Evolutionary conservation across 1,284 basidiomycete genomes (phyloP), one percentile per base, ranked within the genome.

Genomic region (Sparassis latifolia): DNA sequence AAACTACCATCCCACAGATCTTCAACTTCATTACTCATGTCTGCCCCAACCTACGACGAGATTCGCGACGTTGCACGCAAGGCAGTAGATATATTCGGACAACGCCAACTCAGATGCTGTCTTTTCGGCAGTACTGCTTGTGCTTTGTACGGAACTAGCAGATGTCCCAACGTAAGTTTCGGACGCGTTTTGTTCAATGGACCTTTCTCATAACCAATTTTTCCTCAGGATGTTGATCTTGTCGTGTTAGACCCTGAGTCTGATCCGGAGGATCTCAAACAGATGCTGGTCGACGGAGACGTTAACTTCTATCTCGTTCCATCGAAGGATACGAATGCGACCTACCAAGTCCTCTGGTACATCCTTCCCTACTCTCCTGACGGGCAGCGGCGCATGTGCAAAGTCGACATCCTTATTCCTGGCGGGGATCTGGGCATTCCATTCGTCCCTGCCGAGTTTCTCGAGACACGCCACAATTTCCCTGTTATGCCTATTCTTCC

Each of bases 321-420:
- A 5, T 29, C 51, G 12, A 28, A 29, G 37, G 33, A 39, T 4
- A 41, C 32, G 5, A 7, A 32, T 3, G 74, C 74, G 5, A 71
- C 72, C 0, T 77, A 78, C 60, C 62, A 66, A 33, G 72, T 79
- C 0, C 63, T 80, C 0, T 78, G 72, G 69, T 76, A 69, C 59
- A 57, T 61, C 28, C 58, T 74, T 29, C 50, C 47, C 2, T 52
- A 45, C 33, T 29, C 7, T 28, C 7, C 40, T 10, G 40, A 42
- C 6, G 40, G 28, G 27, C 53, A 10, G 5, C 10, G 28, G 31
- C 45, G 50, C 29, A 31, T 30, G 1, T 65, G 66, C 57, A 70
- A 69, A 53, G 64, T 70, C 33, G 69, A 71, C 52, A 52, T 71
- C 42, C 61, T 71, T 32, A 42, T 64, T n/a, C 66, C 69, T 5